Evolutionary conservation across 768 basidiomycete species (phyloP).

Genomic region (Mycena floridula): DNA sequence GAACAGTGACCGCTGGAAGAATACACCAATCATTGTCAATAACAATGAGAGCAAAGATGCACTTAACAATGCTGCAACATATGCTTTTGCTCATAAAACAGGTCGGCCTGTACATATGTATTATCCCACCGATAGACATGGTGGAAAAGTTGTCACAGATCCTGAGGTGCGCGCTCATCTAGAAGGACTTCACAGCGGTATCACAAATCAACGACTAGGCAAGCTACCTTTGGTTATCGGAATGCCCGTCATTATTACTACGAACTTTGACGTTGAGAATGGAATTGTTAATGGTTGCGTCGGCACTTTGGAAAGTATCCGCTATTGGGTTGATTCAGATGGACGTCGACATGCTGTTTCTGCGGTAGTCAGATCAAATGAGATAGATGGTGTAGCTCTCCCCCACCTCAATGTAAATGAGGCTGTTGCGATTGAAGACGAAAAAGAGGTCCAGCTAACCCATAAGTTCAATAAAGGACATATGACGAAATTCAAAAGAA

Average conservation of each 20-base stretch:
- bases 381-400: background rate
- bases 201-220: constrained; percentile 10
- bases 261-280: constrained; percentile 19
- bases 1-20: constrained; percentile 4
- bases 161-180: background rate
- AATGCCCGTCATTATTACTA: constrained; percentile 20
- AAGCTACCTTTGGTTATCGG: constrained; percentile 19
- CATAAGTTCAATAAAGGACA: background rate
- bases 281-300: constrained; percentile 20
- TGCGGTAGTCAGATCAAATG: constrained; percentile 6
- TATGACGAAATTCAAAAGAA: constrained; percentile 9
- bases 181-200: background rate
- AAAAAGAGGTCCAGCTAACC: background rate
- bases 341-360: constrained; percentile 7
- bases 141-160: background rate
- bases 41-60: constrained; percentile 18
- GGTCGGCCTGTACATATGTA: constrained; percentile 5
- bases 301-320: constrained; percentile 7
- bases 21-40: constrained; percentile 15
- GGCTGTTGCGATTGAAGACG: background rate
- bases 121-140: constrained; percentile 8
- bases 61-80: constrained; percentile 13
- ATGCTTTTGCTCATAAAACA: constrained; percentile 6
- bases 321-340: constrained; percentile 9
- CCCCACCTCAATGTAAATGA: background rate